Evolutionary conservation across 495 filamentous ascomycete species (phyloP).

Genomic region (Sabuloglossum arenarium): DNA sequence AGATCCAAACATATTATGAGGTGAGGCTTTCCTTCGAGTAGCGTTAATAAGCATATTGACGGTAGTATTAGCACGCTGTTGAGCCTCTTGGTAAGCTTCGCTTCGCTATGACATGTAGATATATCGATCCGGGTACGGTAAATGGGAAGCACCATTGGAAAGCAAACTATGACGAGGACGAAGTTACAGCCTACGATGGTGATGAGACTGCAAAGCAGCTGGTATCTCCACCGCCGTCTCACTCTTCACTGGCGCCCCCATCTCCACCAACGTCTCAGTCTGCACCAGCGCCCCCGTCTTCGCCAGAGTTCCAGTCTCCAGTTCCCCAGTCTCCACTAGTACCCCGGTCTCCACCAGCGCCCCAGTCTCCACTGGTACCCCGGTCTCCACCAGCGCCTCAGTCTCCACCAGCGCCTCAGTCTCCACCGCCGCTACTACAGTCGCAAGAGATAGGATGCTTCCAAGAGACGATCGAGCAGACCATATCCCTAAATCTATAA

Average conservation of each 20-base stretch:
- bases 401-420: too few species aligned
- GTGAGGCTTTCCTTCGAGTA: conserved; percentile 19
- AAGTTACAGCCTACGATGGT: background rate
- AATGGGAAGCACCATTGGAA: conserved; percentile 10
- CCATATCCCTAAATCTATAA: background rate
- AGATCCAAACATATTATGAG: conserved; percentile 54
- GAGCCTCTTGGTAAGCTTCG: conserved; percentile 32
- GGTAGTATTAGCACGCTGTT: conserved; percentile 34
- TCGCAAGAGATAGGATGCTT: background rate
- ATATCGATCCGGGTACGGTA: conserved; percentile 27
- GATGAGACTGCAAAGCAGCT: background rate
- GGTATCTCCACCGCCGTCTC: background rate
- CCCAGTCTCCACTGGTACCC: background rate
- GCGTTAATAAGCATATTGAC: background rate
- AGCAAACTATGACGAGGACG: conserved; percentile 2
- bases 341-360: background rate
- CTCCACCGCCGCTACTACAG: background rate
- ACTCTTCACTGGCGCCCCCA: background rate
- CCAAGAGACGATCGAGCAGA: background rate
- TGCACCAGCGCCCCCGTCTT: too few species aligned
- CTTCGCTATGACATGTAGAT: conserved; percentile 42
- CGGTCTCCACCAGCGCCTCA: background rate
- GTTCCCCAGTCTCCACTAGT: too few species aligned
- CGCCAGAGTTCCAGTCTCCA: too few species aligned
- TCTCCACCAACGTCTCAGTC: background rate